phyloP scores from a whole-genome alignment of 768 basidiomycete species.

The Leccinum fibrillosum region DNA sequence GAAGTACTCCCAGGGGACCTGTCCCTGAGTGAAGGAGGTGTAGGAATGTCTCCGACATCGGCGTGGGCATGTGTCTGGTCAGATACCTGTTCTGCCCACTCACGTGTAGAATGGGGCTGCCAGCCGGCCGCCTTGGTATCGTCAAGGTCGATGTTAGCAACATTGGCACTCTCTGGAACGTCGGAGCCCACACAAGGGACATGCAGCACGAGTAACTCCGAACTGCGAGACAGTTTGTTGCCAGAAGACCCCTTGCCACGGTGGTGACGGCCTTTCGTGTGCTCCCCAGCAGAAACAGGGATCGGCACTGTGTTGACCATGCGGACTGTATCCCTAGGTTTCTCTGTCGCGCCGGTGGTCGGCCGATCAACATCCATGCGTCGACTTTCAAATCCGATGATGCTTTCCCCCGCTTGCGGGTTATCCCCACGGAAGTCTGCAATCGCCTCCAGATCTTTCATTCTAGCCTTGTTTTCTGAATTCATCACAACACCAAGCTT shows the following conservation, averaged over 20 bases:
- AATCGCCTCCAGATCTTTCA: constrained; percentile 1
- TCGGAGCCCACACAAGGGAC: constrained; percentile 23
- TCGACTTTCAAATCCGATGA: constrained; percentile 6
- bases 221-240: constrained; percentile 12
- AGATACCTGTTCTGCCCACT: constrained; percentile 46
- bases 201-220: constrained; percentile 28
- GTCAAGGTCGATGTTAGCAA: constrained; percentile 12
- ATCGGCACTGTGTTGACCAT: constrained; percentile 25
- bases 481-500: neutral
- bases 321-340: constrained; percentile 1
- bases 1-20: constrained; percentile 25
- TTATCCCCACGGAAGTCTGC: constrained; percentile 6
- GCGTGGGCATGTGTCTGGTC: constrained; percentile 26
- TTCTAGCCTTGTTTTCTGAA: neutral
- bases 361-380: constrained; percentile 29
- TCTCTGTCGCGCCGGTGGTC: neutral
- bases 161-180: constrained; percentile 18
- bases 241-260: neutral
- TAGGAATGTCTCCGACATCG: constrained; percentile 5
- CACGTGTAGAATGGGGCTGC: constrained; percentile 34
- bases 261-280: constrained; percentile 15
- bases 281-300: constrained; percentile 29
- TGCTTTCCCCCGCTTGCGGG: constrained; percentile 6
- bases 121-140: constrained; percentile 21
- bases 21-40: constrained; percentile 11